Evolutionary conservation across 306 rosid species (phyloP).

Genomic region (Vigna nakashimae): DNA sequence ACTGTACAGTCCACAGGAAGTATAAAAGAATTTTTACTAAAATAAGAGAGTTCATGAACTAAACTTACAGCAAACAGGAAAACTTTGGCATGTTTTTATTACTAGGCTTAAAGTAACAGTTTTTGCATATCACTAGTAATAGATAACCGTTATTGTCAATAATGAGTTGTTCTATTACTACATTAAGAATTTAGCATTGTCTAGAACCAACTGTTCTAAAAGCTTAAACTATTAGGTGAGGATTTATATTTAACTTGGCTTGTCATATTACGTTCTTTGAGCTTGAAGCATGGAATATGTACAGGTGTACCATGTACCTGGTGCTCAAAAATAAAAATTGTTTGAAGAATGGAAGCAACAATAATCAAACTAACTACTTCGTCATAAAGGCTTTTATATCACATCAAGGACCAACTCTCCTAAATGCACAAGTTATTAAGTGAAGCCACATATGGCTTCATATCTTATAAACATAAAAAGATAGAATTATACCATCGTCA

Average conservation of each 20-base stretch:
- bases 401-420: slow-evolving; percentile 19
- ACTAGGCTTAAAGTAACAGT: neutral
- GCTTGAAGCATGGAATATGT: slow-evolving; percentile 6
- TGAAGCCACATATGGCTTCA: neutral
- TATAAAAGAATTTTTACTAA: neutral
- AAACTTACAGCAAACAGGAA: slow-evolving; percentile 2
- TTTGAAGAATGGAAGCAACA: neutral
- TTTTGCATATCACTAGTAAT: neutral
- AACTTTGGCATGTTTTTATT: slow-evolving; percentile 5
- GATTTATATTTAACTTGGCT: slow-evolving; percentile 1
- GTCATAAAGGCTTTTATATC: neutral
- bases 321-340: neutral
- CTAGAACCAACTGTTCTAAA: slow-evolving; percentile 8
- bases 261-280: neutral
- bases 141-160: neutral
- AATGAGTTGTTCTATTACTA: neutral
- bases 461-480: slow-evolving; percentile 1
- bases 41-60: slow-evolving; percentile 2
- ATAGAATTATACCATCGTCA: slow-evolving; percentile 25
- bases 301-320: neutral
- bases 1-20: slow-evolving; percentile 7
- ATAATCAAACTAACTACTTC: neutral
- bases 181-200: neutral
- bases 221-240: neutral
- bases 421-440: neutral